Evolutionary conservation across 2,329 filamentous ascomycete genomes (phyloP).

Genomic region (Calonectria pseudoreteaudii): DNA sequence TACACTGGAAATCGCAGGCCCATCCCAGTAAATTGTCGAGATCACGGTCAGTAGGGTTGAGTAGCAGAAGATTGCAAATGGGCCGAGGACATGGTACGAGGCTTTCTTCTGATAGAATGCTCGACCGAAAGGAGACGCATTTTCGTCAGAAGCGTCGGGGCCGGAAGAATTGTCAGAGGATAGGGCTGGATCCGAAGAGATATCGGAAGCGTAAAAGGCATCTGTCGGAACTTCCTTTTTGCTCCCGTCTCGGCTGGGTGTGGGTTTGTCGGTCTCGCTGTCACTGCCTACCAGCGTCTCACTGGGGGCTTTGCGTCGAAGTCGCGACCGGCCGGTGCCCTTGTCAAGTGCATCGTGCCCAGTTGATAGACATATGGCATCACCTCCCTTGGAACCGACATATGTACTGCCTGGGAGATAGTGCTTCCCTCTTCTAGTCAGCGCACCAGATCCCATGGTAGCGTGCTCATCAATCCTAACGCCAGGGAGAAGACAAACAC

Average conservation of each 20-base stretch:
- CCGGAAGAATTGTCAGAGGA: background rate
- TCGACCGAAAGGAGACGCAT: conserved; percentile 62
- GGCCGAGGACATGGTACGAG: conserved; percentile 62
- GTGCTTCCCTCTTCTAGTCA: conserved; percentile 57
- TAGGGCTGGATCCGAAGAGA: background rate
- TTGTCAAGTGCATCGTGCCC: conserved; percentile 24
- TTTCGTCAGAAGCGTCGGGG: conserved; percentile 8
- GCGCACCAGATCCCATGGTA: conserved; percentile 65
- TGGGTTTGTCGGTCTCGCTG: background rate
- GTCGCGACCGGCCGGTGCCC: background rate
- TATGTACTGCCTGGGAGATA: conserved; percentile 61
- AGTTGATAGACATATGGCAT: conserved; percentile 58
- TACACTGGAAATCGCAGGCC: conserved; percentile 59
- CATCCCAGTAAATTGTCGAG: conserved; percentile 64
- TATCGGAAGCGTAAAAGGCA: background rate
- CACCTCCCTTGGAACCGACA: conserved; percentile 64
- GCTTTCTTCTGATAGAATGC: conserved; percentile 66
- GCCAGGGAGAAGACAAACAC: conserved; percentile 64
- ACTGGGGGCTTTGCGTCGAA: background rate
- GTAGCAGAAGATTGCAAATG: conserved; percentile 62
- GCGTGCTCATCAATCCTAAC: conserved; percentile 60
- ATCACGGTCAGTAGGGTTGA: conserved; percentile 59
- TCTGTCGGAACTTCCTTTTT: background rate
- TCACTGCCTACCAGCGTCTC: background rate
- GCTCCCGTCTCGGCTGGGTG: background rate